Percentiles rank a stretch among this genome's conserved stretches.
These are phyloP conservation scores for Phytophthora europaea DNA, from an alignment of 352 stramenopile species.

Conservation along the genomic window DNA sequence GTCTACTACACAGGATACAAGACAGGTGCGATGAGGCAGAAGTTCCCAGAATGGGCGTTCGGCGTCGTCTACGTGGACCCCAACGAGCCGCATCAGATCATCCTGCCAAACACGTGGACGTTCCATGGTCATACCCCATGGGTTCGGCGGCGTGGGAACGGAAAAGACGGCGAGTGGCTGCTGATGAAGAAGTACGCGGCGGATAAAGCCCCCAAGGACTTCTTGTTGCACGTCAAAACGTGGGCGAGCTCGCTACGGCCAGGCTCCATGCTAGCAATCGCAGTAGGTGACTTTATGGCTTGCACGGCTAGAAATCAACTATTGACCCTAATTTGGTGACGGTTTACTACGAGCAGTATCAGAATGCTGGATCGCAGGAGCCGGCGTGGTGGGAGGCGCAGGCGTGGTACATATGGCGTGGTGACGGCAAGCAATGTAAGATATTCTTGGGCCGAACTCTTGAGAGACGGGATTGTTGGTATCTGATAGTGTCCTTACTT, in stretches of 20 bases:
- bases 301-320: background rate
- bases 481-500: background rate
- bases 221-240: constrained; percentile 63
- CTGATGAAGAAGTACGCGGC: constrained; percentile 63
- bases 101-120: constrained; percentile 83
- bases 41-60: constrained; percentile 79
- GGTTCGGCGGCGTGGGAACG: constrained; percentile 62
- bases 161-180: constrained; percentile 82
- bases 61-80: constrained; percentile 77
- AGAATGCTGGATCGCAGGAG: constrained; percentile 71
- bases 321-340: constrained; percentile 9
- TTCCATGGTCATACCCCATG: constrained; percentile 79
- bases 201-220: constrained; percentile 55
- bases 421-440: constrained; percentile 68
- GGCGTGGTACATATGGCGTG: constrained; percentile 86
- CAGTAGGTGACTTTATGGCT: constrained; percentile 52
- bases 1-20: constrained; percentile 90
- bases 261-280: constrained; percentile 67
- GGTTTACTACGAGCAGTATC: constrained; percentile 55
- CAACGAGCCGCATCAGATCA: constrained; percentile 65
- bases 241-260: constrained; percentile 65
- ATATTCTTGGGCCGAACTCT: background rate
- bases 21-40: constrained; percentile 70
- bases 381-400: constrained; percentile 86
- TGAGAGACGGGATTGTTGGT: background rate